Base-by-base conservation (phyloP, 2,329 filamentous ascomycete species). In the Sphaerulina populicola region DNA sequence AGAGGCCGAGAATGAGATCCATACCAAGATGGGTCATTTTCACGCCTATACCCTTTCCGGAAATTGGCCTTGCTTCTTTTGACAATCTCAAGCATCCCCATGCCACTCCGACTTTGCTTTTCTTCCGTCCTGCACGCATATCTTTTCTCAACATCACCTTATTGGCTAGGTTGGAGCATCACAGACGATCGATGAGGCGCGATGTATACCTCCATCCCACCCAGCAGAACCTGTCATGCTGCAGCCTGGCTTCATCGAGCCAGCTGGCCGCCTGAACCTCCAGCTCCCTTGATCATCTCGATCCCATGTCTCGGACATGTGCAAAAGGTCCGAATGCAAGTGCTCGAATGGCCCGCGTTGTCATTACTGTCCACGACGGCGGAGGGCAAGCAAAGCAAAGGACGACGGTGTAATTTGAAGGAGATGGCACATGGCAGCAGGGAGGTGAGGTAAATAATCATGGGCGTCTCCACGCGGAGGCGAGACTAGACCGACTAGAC, bases 271-370 rank as follows among this genome's bases (percentile, higher is more conserved):
- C 31, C 23, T 27, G 23, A 27, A 27, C 23, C 23, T 27, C 23
- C 37, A 18, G 37, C n/a, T 33, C 42, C 27, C 31, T 38, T 41
- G 44, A 40, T 50, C 40, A 50, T 39, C 40, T 33, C 14, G 33
- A 27, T 12, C 30, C 38, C 43, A 46, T 45, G 8, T 40, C 8
- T 44, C 21, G 41, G 43, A 37, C 40, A 40, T 43, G 42, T 42
- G 46, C 14, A 53, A 31, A 45, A 45, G 46, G 41, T 53, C 51
- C 51, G 51, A 49, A 39, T 40, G 14, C 30, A 31, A 36, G 38
- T 42, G 2, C 31, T 35, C 31, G 12, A 11, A 8, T 35, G 12
- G 4, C 27, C 23, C 23, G 36, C 41, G 27, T 41, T 23, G 12
- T 35, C 40, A 29, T 43, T 18, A 45, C 40, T 29, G 31, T 12